phyloP scores from a whole-genome alignment of 2,329 filamentous ascomycete species.

The Alternaria tenuissima region DNA sequence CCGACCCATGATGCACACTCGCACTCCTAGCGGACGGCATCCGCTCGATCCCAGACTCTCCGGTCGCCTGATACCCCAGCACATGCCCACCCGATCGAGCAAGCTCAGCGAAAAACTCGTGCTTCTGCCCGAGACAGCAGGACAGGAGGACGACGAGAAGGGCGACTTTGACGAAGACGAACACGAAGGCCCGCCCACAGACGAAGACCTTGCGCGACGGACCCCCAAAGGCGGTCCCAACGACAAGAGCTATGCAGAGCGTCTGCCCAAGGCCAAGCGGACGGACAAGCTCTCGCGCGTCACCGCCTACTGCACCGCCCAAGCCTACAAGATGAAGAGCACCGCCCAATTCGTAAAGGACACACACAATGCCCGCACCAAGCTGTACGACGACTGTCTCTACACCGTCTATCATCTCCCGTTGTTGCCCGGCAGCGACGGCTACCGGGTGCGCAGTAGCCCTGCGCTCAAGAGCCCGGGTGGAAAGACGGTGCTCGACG shows the following conservation, averaged over 20 bases:
- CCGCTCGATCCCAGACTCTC: slow-evolving; percentile 64
- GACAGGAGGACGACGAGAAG: slow-evolving; percentile 63
- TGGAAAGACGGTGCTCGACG: slow-evolving; percentile 89
- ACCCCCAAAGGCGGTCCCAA: slow-evolving; percentile 69
- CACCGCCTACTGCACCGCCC: slow-evolving; percentile 95
- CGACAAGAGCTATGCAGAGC: slow-evolving; percentile 92
- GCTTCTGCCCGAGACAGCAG: slow-evolving; percentile 81
- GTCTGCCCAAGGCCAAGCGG: slow-evolving; percentile 85
- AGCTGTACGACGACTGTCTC: slow-evolving; percentile 96
- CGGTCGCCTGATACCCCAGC: slow-evolving; percentile 64
- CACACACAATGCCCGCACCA: slow-evolving; percentile 88
- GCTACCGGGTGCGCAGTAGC: slow-evolving; percentile 87
- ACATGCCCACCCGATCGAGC: slow-evolving; percentile 84
- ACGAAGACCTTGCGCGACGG: slow-evolving; percentile 71
- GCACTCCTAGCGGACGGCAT: slow-evolving; percentile 61
- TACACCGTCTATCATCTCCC: slow-evolving; percentile 96
- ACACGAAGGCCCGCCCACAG: slow-evolving; percentile 68
- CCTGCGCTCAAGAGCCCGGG: slow-evolving; percentile 92
- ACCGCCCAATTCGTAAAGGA: slow-evolving; percentile 90
- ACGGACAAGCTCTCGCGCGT: slow-evolving; percentile 88
- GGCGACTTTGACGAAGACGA: slow-evolving; percentile 63
- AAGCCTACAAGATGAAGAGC: slow-evolving; percentile 87
- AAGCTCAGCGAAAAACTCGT: slow-evolving; percentile 98
- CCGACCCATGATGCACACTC: slow-evolving; percentile 57
- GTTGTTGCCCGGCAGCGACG: slow-evolving; percentile 82